These are phyloP conservation scores for Xylariaceae sp. DNA, from an alignment of 2,329 filamentous ascomycete genomes.

Conservation along the genomic window DNA sequence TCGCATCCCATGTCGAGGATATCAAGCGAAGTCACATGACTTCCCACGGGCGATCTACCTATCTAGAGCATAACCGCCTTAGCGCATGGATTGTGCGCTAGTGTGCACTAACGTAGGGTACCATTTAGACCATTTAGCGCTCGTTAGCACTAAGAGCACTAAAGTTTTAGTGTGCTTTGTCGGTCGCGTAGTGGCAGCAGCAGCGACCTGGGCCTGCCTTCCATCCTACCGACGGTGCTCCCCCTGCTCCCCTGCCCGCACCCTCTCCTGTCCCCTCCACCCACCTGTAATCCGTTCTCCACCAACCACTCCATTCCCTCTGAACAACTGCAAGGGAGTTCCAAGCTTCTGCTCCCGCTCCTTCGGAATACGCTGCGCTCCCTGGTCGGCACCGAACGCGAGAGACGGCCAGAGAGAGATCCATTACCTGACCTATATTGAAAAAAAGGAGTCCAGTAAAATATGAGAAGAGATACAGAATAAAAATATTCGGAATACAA, in stretches of 20 bases:
- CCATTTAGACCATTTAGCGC: neutral
- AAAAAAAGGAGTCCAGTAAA: neutral
- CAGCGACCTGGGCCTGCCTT: neutral
- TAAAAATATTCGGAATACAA: neutral
- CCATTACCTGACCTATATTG: neutral
- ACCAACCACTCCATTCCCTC: neutral
- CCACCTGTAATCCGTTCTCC: neutral
- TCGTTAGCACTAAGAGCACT: neutral
- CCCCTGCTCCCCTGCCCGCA: neutral
- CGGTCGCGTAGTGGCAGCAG: no score
- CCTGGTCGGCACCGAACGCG: neutral
- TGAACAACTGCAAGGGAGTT: neutral
- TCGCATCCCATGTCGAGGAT: neutral
- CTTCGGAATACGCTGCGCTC: neutral
- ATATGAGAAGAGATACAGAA: neutral
- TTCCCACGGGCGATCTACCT: neutral
- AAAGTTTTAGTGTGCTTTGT: no score
- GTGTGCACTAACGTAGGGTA: neutral
- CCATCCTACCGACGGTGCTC: neutral
- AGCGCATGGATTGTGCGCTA: neutral
- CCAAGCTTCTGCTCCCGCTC: neutral
- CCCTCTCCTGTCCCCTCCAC: neutral
- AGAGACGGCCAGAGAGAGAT: neutral
- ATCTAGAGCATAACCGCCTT: neutral
- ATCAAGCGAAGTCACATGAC: neutral